A percentile compares a stretch with the other conserved stretches of the same genome.
Evolutionary conservation across 2,329 filamentous ascomycete genomes (phyloP).

Genomic region (Fusarium sp.): DNA sequence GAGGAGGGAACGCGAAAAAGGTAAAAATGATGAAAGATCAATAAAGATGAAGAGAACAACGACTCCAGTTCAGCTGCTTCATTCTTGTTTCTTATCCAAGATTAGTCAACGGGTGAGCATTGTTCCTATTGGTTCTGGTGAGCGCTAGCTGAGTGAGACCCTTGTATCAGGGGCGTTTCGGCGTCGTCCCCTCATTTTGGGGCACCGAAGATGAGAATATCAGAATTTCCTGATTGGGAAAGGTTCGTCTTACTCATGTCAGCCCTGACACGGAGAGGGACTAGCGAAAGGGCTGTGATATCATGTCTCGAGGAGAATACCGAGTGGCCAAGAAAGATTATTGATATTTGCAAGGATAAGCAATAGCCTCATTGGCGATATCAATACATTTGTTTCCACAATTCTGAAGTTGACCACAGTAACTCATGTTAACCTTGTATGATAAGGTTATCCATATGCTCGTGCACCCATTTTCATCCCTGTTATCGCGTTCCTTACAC

Average conservation of each 20-base stretch:
- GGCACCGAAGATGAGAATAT: conserved; percentile 12
- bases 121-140: background rate
- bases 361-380: rapidly evolving
- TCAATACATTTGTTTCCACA: background rate
- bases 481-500: too few relatives aligned
- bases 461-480: background rate
- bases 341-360: background rate
- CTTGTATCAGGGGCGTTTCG: conserved; percentile 6
- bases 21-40: conserved; percentile 14
- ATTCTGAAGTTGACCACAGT: background rate
- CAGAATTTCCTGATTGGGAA: conserved; percentile 4
- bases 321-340: background rate
- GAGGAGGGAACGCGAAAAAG: background rate
- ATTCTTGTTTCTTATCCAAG: background rate
- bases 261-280: background rate
- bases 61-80: background rate
- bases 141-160: background rate
- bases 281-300: background rate
- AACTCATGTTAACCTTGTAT: background rate
- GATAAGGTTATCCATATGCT: background rate
- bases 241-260: background rate
- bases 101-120: conserved; percentile 10
- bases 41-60: background rate
- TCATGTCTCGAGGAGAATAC: background rate
- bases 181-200: background rate